Conservation (phyloP, 495 filamentous ascomycete genomes). For the Xylaria acuta region DNA sequence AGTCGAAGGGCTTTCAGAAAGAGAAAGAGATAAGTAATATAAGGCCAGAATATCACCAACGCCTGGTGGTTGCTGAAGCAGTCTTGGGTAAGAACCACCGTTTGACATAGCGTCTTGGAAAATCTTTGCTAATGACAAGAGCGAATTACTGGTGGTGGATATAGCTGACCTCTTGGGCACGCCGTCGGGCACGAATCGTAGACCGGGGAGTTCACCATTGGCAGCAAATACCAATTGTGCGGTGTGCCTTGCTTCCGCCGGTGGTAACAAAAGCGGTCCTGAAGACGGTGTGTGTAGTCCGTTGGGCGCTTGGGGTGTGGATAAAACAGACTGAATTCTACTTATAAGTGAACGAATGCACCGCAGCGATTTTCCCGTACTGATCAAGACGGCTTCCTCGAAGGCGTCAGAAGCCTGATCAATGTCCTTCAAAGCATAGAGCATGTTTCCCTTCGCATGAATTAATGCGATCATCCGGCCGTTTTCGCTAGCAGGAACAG, state of each 20-base stretch:
- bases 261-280: conserved; percentile 74
- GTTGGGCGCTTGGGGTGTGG: conserved; percentile 42
- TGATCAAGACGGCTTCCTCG: conserved; percentile 92
- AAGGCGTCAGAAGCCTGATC: conserved; percentile 85
- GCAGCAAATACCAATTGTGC: conserved; percentile 82
- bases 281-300: conserved; percentile 26
- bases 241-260: conserved; percentile 83
- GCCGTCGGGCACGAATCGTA: conserved; percentile 75
- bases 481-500: conserved; percentile 86
- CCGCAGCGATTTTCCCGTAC: conserved; percentile 71
- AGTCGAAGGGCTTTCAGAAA: conserved; percentile 95
- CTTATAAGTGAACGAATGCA: conserved; percentile 83
- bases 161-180: conserved; percentile 80
- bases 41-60: conserved; percentile 94
- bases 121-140: conserved; percentile 95
- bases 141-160: conserved; percentile 93
- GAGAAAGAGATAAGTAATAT: conserved; percentile 93
- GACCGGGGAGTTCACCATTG: conserved; percentile 81
- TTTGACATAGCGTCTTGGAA: conserved; percentile 98
- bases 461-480: conserved; percentile 90
- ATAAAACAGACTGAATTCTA: conserved; percentile 78
- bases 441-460: conserved; percentile 98
- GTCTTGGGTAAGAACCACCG: conserved; percentile 63
- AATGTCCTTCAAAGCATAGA: conserved; percentile 90
- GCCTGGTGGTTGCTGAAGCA: conserved; percentile 67